Evolutionary conservation across 108 stramenopile genomes (phyloP).

Genomic region (Ochromonas danica): DNA sequence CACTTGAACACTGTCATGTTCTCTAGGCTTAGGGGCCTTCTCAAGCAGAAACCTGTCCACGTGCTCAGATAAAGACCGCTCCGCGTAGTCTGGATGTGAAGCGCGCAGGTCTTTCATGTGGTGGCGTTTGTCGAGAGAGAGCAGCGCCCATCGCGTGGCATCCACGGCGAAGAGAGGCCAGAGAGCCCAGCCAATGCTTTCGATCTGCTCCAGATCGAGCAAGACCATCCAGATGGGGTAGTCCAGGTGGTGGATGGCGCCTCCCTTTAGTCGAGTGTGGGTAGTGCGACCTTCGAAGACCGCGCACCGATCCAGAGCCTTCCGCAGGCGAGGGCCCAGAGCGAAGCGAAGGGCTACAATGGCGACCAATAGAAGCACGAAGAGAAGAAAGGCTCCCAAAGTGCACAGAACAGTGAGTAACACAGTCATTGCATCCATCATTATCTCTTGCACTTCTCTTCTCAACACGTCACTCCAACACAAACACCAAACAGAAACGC

Average conservation of each 20-base stretch:
- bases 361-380: no score
- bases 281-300: not conserved
- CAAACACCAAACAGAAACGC: no score
- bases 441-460: no score
- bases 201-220: constrained; percentile 72
- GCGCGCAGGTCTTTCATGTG: constrained; percentile 10
- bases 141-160: not conserved
- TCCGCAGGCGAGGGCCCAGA: no score
- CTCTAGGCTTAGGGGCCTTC: not conserved
- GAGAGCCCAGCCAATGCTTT: not conserved
- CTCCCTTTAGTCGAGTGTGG: constrained; percentile 3
- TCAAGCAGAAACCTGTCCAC: not conserved
- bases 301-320: no score
- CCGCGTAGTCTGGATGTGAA: not conserved
- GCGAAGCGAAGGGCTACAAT: no score
- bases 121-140: not conserved
- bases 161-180: constrained; percentile 11
- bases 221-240: constrained; percentile 80
- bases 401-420: no score
- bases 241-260: not conserved
- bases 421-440: no score
- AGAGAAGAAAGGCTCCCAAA: no score
- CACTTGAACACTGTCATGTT: not conserved
- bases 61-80: not conserved
- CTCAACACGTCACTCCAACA: no score